These are phyloP conservation scores for Cryptosporidium ryanae DNA, from an alignment of 169 alveolate species.

Conservation along the genomic window DNA sequence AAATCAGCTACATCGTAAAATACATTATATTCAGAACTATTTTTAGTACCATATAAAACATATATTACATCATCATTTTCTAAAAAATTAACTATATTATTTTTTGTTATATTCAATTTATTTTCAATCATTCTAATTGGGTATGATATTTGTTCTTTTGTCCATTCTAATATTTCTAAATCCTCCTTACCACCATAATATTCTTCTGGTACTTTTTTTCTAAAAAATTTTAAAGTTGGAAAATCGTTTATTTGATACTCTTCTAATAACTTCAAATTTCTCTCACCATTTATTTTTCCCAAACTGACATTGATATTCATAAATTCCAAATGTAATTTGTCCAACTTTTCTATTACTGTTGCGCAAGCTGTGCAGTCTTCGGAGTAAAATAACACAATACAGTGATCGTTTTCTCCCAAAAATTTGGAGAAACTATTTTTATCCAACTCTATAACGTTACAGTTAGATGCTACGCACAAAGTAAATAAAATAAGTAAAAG, in stretches of 20 bases:
- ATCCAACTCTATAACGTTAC: not conserved
- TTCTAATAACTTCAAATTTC: constrained; percentile 40
- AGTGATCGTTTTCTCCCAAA: constrained; percentile 9
- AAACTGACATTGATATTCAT: constrained; percentile 7
- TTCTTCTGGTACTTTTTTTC: constrained; percentile 75
- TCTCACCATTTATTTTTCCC: constrained; percentile 63
- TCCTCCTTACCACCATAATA: constrained; percentile 81
- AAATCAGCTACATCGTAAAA: constrained; percentile 55
- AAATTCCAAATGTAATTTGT: constrained; percentile 13
- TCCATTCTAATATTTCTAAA: constrained; percentile 79
- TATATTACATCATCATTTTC: constrained; percentile 34
- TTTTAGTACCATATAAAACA: constrained; percentile 16
- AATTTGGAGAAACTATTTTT: constrained; percentile 21
- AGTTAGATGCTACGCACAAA: too few species aligned
- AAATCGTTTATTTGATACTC: constrained; percentile 79
- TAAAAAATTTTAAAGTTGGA: constrained; percentile 83
- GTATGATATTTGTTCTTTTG: constrained; percentile 33
- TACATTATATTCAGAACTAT: not conserved
- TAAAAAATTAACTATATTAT: not conserved
- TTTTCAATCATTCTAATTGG: constrained; percentile 18
- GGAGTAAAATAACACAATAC: constrained; percentile 35
- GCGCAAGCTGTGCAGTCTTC: constrained; percentile 70
- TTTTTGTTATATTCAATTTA: not conserved
- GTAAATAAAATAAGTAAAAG: too few species aligned
- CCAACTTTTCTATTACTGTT: constrained; percentile 42